Conservation (phyloP, 208 protist species). For the Trypanosoma conorhini region DNA sequence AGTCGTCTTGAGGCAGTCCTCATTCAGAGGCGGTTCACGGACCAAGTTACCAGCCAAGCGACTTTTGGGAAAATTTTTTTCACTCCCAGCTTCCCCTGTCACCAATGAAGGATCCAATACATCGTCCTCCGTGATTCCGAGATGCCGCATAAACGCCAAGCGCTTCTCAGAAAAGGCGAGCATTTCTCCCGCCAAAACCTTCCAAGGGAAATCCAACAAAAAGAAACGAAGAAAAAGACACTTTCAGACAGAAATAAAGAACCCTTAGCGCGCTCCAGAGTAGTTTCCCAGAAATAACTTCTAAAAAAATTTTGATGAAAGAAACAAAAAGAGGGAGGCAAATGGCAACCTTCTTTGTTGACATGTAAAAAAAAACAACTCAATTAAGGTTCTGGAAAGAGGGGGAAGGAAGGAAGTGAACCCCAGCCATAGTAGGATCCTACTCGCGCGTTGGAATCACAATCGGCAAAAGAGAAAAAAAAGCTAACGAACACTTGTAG, state of each 20-base stretch:
- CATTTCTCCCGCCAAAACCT: slow-evolving; percentile 20
- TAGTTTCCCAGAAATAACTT: not conserved
- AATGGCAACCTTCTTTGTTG: not conserved
- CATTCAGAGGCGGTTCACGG: not conserved
- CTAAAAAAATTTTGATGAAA: not conserved
- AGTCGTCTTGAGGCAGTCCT: slow-evolving; percentile 10
- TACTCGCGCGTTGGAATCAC: not conserved
- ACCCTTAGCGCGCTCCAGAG: not conserved
- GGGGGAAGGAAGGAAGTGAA: not conserved
- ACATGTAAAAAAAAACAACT: not conserved
- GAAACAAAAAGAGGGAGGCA: not conserved
- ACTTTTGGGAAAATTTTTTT: not conserved
- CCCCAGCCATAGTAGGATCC: not conserved
- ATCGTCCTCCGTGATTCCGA: slow-evolving; percentile 79
- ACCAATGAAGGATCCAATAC: slow-evolving; percentile 45
- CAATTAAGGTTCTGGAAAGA: not conserved
- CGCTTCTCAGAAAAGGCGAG: slow-evolving; percentile 38
- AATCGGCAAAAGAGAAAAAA: not conserved
- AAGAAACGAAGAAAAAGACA: slow-evolving; percentile 2
- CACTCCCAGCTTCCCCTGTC: not conserved
- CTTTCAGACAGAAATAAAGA: not conserved
- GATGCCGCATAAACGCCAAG: slow-evolving; percentile 68
- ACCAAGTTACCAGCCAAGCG: not conserved
- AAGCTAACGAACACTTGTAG: not conserved
- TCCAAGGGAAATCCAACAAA: slow-evolving; percentile 22